Base-by-base conservation (phyloP, 2,329 filamentous ascomycete genomes). In the Sarocladium brachiariae region DNA sequence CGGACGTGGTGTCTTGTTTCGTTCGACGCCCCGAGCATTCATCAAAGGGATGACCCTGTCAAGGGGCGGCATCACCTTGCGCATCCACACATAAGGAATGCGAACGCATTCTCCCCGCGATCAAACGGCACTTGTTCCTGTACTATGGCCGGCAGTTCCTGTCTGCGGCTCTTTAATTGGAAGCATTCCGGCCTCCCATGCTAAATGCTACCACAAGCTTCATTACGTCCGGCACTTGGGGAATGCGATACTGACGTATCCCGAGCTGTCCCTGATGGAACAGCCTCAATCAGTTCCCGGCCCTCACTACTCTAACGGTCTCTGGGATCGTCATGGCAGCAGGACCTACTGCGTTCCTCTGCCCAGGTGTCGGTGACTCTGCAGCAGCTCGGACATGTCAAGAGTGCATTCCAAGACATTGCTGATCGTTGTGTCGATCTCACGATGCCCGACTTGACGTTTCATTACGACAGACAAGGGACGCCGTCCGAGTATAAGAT, bases 361-460 rank as follows among this genome's bases (percentile, higher is more conserved):
- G n/a, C n/a, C n/a, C 16, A 23, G 27, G 25, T 47, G 4, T 31
- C 25, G 43, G 16, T 47, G 9, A n/a, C n/a, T 4, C 25, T 23
- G 5, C 14, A 19, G 16, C 4, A 31, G n/a, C 25, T 11, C 3
- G 21, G 7, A n/a, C 21, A 10, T 33, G 24, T 33, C 10, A 31
- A 21, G 14, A 31, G 11, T 47, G 43, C 43, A 47, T 47, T 47
- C 27, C 24, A 21, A 47, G 43, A 47, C 25, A 19, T 19, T 19
- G 24, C 18, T 47, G 43, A 47, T 47, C 43, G 33, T 47, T 19
- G 10, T 18, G 43, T 47, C 43, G 43, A 47, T 47, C 43, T 33
- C 27, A 33, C 43, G 43, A 47, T 47, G 43, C 14, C 25, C 5
- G 4, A 21, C 6, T 19, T 19, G 11, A 25, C 11, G 39, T 19